Base-by-base conservation (phyloP, 2,329 filamentous ascomycete species). In the Cladosporium sp. region DNA sequence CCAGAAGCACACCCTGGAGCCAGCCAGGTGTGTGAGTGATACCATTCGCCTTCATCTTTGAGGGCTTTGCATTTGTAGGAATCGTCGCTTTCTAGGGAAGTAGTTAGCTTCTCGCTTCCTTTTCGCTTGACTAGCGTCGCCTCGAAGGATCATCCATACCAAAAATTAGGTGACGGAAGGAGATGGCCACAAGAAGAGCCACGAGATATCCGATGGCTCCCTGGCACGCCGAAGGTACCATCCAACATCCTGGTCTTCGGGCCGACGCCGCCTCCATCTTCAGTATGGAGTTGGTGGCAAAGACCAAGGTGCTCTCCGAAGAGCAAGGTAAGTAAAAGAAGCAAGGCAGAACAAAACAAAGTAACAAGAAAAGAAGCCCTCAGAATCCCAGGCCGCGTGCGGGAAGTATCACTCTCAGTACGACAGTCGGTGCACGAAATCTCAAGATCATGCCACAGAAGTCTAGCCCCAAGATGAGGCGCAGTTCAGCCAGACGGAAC, bases 1-100 rank as follows among this genome's bases (percentile, higher is more conserved):
- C 85, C 83, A 72, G 88, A 79, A 67, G 85, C 83, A 75, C 88
- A 90, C 30, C 85, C 85, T 26, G 81, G 80, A 4, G 87, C 84
- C 65, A 88, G 85, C 87, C 87, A 89, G 69, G 82, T 80, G 38
- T 79, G 76, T 70, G 67, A 69, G 47, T 80, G 77, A 49, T 81
- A 77, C 86, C 87, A 88, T 68, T 79, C 78, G 36, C 86, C 87
- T 69, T 81, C 76, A 47, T 79, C 80, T 6, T 85, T 76, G 34
- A 88, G 77, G 4, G 82, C 81, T 21, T 76, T 74, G 73, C 87
- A 89, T 75, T 85, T 84, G 72, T 82, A 83, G 0, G 84, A 83
- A 68, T 88, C 86, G 30, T 51, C 30, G 28, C 41, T 47, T 30
- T 59, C 57, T 59, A 26, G 14, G 7, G 5, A 44, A 44, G 14